Conservation (phyloP, 805 yeast genomes). For the Wickerhamiella bombiphila region DNA sequence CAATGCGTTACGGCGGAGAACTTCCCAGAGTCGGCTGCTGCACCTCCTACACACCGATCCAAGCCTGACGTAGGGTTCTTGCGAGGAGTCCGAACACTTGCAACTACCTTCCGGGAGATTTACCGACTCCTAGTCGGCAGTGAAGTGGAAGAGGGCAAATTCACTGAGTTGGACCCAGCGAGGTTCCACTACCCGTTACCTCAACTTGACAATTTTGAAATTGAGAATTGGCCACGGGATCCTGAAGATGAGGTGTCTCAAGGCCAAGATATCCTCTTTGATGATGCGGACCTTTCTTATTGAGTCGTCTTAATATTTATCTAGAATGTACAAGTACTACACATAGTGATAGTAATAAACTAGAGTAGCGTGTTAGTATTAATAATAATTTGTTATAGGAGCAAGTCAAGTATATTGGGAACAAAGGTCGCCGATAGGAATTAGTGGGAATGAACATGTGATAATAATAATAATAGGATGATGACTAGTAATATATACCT, state of each 20-base stretch:
- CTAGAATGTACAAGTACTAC: too few species aligned
- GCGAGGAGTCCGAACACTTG: conserved; percentile 63
- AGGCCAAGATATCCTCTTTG: too few species aligned
- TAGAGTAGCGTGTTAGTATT: too few species aligned
- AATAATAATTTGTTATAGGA: too few species aligned
- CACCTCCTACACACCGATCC: conserved; percentile 57
- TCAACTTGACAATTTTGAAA: conserved; percentile 1
- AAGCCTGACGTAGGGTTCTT: conserved; percentile 71
- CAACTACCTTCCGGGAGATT: conserved; percentile 47
- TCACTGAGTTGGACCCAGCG: conserved; percentile 4
- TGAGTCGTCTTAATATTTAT: too few species aligned
- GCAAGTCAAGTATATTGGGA: too few species aligned
- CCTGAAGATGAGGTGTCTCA: background rate
- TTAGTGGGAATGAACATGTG: too few species aligned
- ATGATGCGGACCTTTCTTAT: background rate
- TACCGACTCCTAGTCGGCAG: conserved; percentile 40
- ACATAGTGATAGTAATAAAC: too few species aligned
- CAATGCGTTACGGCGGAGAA: conserved; percentile 67
- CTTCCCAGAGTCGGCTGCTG: conserved; percentile 31
- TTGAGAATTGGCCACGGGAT: background rate
- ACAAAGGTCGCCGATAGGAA: too few species aligned
- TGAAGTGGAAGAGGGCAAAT: conserved; percentile 17
- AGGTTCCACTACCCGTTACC: background rate
- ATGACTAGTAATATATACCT: too few species aligned
- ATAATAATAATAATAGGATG: too few species aligned